Conservation (phyloP, 345 rosid species). For the Passiflora organensis region DNA sequence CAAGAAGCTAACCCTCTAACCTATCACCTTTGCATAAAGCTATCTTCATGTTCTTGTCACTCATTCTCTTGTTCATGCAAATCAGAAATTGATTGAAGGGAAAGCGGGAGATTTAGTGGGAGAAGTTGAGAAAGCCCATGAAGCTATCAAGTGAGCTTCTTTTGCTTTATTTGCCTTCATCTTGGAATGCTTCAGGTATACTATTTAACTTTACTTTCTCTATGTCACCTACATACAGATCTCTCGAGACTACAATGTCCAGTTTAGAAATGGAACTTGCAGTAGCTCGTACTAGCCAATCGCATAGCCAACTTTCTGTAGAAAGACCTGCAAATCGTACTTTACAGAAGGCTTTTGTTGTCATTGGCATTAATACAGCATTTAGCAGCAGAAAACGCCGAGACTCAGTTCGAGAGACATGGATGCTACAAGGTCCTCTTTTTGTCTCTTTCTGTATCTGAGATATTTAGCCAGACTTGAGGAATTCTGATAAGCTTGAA, state of each 20-base stretch:
- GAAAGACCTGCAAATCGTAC: slow-evolving; percentile 36
- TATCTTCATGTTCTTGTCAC: too few relatives aligned
- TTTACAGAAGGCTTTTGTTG: slow-evolving; percentile 61
- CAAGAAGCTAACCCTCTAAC: too few relatives aligned
- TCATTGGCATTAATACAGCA: slow-evolving; percentile 83
- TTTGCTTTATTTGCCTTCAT: neutral
- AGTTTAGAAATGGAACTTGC: slow-evolving; percentile 62
- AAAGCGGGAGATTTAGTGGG: slow-evolving; percentile 50
- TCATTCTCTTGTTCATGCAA: neutral
- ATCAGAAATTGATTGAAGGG: slow-evolving; percentile 56
- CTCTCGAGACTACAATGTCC: slow-evolving; percentile 65
- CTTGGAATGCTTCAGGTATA: too few relatives aligned
- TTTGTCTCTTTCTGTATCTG: too few relatives aligned
- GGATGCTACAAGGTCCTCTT: slow-evolving; percentile 69
- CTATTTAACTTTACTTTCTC: too few relatives aligned
- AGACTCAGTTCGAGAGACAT: slow-evolving; percentile 67
- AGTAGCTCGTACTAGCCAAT: slow-evolving; percentile 32
- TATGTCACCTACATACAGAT: too few relatives aligned
- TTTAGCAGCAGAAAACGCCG: slow-evolving; percentile 85
- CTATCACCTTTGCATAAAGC: too few relatives aligned
- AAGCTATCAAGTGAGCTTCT: slow-evolving; percentile 51
- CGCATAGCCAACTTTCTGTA: slow-evolving; percentile 11
- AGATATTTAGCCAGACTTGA: neutral
- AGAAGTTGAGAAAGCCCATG: slow-evolving; percentile 64
- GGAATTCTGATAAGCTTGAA: neutral